phyloP scores from a whole-genome alignment of 2,329 filamentous ascomycete genomes.

The Pseudogymnoascus pannorum region DNA sequence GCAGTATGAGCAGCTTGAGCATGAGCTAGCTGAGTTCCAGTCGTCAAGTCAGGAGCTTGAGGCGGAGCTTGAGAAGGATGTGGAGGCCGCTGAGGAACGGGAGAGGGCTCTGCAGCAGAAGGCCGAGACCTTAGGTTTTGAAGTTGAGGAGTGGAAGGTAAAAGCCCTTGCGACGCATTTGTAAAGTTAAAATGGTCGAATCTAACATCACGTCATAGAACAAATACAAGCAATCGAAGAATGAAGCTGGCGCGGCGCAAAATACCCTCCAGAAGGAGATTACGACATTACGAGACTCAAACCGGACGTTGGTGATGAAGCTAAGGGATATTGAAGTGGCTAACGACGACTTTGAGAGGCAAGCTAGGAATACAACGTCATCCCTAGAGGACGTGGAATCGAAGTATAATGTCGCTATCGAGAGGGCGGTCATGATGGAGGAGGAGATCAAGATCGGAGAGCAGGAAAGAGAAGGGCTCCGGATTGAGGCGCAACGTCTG shows the following conservation, averaged over 20 bases:
- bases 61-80: conserved; percentile 88
- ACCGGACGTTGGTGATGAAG: conserved; percentile 72
- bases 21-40: conserved; percentile 89
- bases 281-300: conserved; percentile 78
- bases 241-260: conserved; percentile 77
- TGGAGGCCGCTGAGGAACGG: conserved; percentile 89
- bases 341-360: conserved; percentile 96
- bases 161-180: conserved; percentile 12
- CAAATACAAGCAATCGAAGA: conserved; percentile 93
- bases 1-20: conserved; percentile 88
- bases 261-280: conserved; percentile 90
- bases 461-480: conserved; percentile 79
- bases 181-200: conserved; percentile 19
- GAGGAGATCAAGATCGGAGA: conserved; percentile 89
- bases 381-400: conserved; percentile 95
- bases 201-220: conserved; percentile 44
- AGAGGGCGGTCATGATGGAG: conserved; percentile 86
- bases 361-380: conserved; percentile 90
- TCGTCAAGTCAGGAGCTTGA: conserved; percentile 90
- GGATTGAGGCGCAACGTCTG: conserved; percentile 85
- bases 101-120: conserved; percentile 82
- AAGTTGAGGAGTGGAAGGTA: conserved; percentile 98
- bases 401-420: conserved; percentile 92
- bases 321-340: conserved; percentile 93
- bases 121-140: conserved; percentile 74